Evolutionary conservation across 2,329 filamentous ascomycete species (phyloP).

Genomic region (Ceratocystis ficicola): DNA sequence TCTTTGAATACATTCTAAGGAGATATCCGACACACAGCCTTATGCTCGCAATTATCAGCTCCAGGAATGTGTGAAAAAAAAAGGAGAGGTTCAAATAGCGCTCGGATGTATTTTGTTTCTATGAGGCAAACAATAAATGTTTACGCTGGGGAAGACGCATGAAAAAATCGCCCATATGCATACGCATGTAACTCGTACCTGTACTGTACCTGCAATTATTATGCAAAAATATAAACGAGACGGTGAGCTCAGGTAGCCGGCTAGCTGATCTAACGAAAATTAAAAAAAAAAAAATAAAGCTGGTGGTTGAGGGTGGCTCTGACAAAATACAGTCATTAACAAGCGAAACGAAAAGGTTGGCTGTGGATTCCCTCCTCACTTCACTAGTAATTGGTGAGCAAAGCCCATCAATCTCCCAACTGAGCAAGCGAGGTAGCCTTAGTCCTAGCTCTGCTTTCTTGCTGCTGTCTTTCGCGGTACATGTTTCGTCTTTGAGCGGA

Average conservation of each 20-base stretch:
- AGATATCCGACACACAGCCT: background rate
- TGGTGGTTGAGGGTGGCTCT: background rate
- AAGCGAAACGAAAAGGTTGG: background rate
- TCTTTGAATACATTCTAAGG: background rate
- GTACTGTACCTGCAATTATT: background rate
- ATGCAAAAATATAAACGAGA: background rate
- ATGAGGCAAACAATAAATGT: background rate
- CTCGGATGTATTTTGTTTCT: slow-evolving; percentile 11
- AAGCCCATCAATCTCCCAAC: background rate
- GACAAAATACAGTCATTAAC: background rate
- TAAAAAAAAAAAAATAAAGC: background rate
- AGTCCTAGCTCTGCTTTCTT: background rate
- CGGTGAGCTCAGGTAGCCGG: background rate
- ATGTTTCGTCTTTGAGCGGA: background rate
- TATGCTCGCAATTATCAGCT: no score
- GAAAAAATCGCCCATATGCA: background rate
- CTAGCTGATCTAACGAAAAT: background rate
- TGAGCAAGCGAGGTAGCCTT: background rate
- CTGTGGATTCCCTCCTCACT: background rate
- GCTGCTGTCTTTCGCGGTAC: background rate
- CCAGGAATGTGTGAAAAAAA: background rate
- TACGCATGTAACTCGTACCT: background rate
- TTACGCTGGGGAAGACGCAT: background rate
- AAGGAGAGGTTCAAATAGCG: background rate
- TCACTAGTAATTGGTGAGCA: background rate